A percentile compares a stretch with the other conserved stretches of the same genome.
Conservation (phyloP, 2,329 filamentous ascomycete genomes). For the Thelonectria blattea region DNA sequence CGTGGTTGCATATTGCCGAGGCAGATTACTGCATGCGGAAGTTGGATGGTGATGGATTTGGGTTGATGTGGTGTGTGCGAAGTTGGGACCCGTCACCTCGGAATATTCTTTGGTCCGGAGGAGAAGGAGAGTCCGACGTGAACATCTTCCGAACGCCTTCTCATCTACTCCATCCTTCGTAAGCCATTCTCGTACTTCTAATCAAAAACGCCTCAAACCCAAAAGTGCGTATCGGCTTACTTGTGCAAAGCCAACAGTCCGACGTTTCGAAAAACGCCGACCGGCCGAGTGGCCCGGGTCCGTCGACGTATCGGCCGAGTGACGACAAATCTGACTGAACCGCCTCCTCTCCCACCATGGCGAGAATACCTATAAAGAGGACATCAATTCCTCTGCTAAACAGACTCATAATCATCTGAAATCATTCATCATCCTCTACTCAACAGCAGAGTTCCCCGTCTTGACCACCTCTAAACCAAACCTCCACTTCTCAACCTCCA, state of each 20-base stretch:
- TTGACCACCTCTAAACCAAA: background rate
- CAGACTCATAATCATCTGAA: background rate
- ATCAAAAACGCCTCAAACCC: too few species aligned
- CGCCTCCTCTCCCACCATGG: background rate
- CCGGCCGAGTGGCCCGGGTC: slow-evolving; percentile 32
- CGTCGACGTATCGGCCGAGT: slow-evolving; percentile 35
- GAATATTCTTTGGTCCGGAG: slow-evolving; percentile 18
- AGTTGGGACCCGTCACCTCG: background rate
- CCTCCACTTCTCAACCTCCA: background rate
- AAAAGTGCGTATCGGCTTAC: background rate
- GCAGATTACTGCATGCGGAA: slow-evolving; percentile 14
- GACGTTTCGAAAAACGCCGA: background rate
- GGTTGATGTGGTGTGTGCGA: background rate
- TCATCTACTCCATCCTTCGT: too few species aligned
- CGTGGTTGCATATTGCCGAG: slow-evolving; percentile 29
- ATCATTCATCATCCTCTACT: background rate
- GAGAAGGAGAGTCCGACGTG: too few species aligned
- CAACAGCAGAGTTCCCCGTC: background rate
- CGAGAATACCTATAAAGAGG: slow-evolving; percentile 21
- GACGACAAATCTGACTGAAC: background rate
- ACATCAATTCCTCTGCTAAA: background rate
- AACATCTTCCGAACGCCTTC: too few species aligned
- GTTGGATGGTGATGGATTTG: background rate
- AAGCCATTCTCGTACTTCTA: background rate
- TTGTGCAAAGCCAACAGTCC: background rate